Evolutionary conservation across 371 early-diverging fungal species (phyloP), one percentile per base, ranked within the genome.

Genomic region (Syncephalastrum monosporum): DNA sequence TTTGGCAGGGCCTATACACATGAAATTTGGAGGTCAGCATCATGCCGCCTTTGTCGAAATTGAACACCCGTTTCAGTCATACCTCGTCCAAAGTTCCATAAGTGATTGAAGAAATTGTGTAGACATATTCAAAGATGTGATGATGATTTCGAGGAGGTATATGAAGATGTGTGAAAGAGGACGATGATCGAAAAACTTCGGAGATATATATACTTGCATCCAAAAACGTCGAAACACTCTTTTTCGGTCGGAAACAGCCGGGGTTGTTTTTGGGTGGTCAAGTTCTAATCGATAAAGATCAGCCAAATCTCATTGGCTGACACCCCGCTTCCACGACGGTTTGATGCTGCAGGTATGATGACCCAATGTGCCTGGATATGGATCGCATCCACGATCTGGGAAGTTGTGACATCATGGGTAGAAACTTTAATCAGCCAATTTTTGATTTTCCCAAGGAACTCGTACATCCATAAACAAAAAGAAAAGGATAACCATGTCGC

Each of bases 281-380:
- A 24, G 33, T 38, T 42, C 48, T 60, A 53, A 60, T 60, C 60
- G 60, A 60, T 60, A 60, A 60, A 24, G 60, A 60, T 60, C 60
- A 25, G 50, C 5, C 13, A 7, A 21, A 42, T 60, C 38, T 60
- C 49, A 60, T 60, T 60, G 60, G 60, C 60, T 54, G 42, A n/a
- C 13, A 13, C 29, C 25, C 38, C 17, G 25, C 25, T 51, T 51
- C 38, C 38, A 33, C 38, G 38, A 33, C 38, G 38, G 38, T 33
- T 33, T 38, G 38, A 51, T 17, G 14, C 23, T 58, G 59, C 59
- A 57, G 57, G 45, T 33, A 56, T 56, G 57, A 56, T 38, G 57
- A 45, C 16, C 55, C 47, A 29, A 27, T n/a, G 58, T 58, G 52
- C 52, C 58, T 58, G 58, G 52, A 58, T 51, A 21, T 33, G 25